These are phyloP conservation scores for Bonia amplexicaulis DNA, from an alignment of 176 grass and related monocot genomes.

Conservation along the genomic window DNA sequence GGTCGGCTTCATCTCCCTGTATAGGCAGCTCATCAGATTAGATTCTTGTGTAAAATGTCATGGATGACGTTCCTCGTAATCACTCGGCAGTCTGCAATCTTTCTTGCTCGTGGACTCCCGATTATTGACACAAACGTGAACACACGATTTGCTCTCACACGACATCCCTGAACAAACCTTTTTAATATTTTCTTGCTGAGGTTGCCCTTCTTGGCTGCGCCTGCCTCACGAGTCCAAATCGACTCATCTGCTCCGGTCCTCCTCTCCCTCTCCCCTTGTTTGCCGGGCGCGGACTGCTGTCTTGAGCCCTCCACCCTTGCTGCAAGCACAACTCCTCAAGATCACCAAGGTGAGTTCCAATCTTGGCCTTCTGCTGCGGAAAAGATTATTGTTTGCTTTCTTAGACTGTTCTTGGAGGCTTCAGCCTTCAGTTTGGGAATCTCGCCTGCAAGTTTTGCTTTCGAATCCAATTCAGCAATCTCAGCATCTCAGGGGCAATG, in stretches of 20 bases:
- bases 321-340: background rate
- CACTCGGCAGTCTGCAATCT: too few relatives aligned
- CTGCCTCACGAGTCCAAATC: slow-evolving; percentile 20
- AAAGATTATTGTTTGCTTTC: background rate
- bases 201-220: background rate
- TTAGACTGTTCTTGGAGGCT: background rate
- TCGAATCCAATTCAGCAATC: slow-evolving; percentile 11
- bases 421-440: background rate
- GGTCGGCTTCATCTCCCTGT: background rate
- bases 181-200: background rate
- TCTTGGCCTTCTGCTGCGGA: background rate
- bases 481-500: slow-evolving; percentile 36
- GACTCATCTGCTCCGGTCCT: background rate
- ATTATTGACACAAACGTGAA: background rate
- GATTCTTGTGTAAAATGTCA: background rate
- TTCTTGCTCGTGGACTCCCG: background rate
- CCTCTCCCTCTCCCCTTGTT: background rate
- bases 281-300: background rate
- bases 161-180: background rate
- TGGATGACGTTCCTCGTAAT: background rate
- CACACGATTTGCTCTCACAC: background rate
- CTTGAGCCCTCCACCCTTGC: background rate
- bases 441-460: background rate
- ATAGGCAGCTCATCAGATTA: background rate
- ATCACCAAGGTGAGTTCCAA: background rate